phyloP scores from a whole-genome alignment of 2,329 filamentous ascomycete genomes.

The Colletotrichum sp. region DNA sequence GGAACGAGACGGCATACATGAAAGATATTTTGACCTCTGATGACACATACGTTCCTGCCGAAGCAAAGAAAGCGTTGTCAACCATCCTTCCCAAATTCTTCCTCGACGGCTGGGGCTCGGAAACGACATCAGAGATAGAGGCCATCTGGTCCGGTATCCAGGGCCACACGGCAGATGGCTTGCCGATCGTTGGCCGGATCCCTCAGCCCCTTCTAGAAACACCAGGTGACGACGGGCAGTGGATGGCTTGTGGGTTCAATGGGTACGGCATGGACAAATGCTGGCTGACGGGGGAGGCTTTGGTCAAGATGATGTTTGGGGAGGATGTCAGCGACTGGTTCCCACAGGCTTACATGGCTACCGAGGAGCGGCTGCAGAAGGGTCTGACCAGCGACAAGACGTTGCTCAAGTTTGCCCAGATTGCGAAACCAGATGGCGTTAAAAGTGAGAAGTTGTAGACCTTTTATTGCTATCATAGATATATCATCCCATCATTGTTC shows the following conservation, averaged over 20 bases:
- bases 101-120: neutral
- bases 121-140: neutral
- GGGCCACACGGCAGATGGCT: conserved; percentile 8
- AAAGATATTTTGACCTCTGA: conserved; percentile 5
- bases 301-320: conserved; percentile 29
- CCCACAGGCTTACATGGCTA: conserved; percentile 23
- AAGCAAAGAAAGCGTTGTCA: neutral
- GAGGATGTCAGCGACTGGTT: conserved; percentile 26
- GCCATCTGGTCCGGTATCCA: conserved; percentile 12
- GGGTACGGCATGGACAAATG: conserved; percentile 27
- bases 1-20: conserved; percentile 6
- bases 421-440: neutral
- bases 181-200: conserved; percentile 16
- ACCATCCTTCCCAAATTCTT: conserved; percentile 1
- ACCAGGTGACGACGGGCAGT: neutral
- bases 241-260: conserved; percentile 26
- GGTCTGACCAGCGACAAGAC: neutral
- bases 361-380: conserved; percentile 26
- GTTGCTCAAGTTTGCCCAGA: neutral
- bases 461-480: neutral
- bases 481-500: conserved; percentile 20
- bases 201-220: neutral
- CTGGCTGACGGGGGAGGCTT: conserved; percentile 22
- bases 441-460: neutral
- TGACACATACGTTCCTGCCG: neutral